These are phyloP conservation scores for Penicillium sp. DNA, from an alignment of 2,329 filamentous ascomycete genomes.

Conservation along the genomic window DNA sequence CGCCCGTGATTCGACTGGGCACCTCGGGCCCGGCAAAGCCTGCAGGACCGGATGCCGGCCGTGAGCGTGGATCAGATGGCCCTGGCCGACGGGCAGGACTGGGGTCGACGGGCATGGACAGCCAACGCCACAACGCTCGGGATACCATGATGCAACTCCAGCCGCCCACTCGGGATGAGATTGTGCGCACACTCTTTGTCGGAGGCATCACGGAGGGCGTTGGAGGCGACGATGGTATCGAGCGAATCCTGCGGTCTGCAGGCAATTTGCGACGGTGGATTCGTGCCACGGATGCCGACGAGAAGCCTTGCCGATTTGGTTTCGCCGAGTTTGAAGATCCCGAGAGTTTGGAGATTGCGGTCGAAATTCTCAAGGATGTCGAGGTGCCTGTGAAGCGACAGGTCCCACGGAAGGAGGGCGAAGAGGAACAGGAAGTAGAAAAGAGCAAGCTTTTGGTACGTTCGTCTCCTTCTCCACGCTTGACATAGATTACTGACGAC, in stretches of 20 bases:
- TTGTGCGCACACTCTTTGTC: conserved; percentile 86
- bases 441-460: conserved; percentile 67
- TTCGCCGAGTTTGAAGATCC: conserved; percentile 95
- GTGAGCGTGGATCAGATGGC: conserved; percentile 46
- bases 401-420: conserved; percentile 43
- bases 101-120: conserved; percentile 64
- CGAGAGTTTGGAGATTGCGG: conserved; percentile 79
- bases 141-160: conserved; percentile 70
- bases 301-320: conserved; percentile 82
- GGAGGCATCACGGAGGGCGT: conserved; percentile 78
- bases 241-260: conserved; percentile 72
- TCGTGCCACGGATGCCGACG: conserved; percentile 70
- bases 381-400: conserved; percentile 79
- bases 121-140: conserved; percentile 63
- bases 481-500: conserved; percentile 14
- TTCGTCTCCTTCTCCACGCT: neutral
- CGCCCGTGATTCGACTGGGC: conserved; percentile 90
- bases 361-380: conserved; percentile 79
- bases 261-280: conserved; percentile 85
- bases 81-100: conserved; percentile 55
- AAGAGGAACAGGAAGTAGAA: conserved; percentile 55
- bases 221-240: conserved; percentile 73
- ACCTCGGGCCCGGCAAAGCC: conserved; percentile 68
- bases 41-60: conserved; percentile 41
- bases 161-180: conserved; percentile 85